These are phyloP conservation scores for Syzygium syzygioides DNA, from an alignment of 441 rosid species.

Conservation along the genomic window DNA sequence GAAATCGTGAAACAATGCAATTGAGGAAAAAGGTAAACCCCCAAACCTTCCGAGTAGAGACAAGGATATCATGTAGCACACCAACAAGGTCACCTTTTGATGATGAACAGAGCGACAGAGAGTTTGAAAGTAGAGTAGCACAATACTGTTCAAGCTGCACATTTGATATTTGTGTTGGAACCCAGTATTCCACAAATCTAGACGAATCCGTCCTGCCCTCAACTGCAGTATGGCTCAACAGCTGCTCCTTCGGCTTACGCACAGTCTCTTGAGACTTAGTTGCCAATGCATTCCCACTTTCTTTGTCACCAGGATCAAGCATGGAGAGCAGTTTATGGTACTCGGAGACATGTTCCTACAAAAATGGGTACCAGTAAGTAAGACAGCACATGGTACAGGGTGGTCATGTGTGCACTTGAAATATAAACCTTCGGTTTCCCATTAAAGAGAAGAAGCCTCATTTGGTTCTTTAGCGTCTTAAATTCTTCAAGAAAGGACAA, in stretches of 20 bases:
- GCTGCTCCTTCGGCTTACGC: constrained; percentile 34
- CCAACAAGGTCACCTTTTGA: constrained; percentile 58
- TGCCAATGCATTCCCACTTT: constrained; percentile 5
- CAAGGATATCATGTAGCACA: constrained; percentile 52
- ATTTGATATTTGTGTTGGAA: constrained; percentile 73
- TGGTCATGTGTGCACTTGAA: not conserved
- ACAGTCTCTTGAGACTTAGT: constrained; percentile 20
- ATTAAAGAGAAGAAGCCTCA: constrained; percentile 45
- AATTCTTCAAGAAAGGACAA: constrained; percentile 25
- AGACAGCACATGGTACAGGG: not conserved
- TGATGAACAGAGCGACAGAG: constrained; percentile 50
- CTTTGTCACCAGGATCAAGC: constrained; percentile 19
- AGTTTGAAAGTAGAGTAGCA: constrained; percentile 52
- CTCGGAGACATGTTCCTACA: constrained; percentile 35
- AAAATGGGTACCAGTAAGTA: constrained; percentile 4
- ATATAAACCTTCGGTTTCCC: constrained; percentile 45
- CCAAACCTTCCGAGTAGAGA: constrained; percentile 63
- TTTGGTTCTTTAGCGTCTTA: constrained; percentile 28
- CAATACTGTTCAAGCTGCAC: constrained; percentile 96
- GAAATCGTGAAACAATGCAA: constrained; percentile 7
- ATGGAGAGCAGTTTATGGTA: constrained; percentile 24
- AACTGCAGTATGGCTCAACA: constrained; percentile 27
- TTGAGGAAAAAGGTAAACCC: constrained; percentile 1
- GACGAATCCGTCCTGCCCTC: constrained; percentile 39
- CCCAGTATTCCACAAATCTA: constrained; percentile 81